phyloP scores from a whole-genome alignment of 1,284 basidiomycete genomes.

The Fistulinella staudtii region DNA sequence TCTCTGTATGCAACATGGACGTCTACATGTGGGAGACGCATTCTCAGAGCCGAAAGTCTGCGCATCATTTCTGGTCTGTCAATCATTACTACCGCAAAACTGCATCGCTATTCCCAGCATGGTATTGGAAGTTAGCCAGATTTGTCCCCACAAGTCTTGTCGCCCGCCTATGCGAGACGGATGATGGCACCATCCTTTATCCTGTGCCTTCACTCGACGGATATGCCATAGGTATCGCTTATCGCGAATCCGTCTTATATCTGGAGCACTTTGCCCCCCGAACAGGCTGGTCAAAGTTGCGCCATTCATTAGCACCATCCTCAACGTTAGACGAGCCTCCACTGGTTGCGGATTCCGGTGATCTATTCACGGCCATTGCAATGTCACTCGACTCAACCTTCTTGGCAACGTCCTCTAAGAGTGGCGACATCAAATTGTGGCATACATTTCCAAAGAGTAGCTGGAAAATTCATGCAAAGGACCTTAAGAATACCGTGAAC shows the following conservation, averaged over 20 bases:
- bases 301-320: conserved; percentile 1
- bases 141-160: conserved; percentile 8
- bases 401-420: conserved; percentile 8
- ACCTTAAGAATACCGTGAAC: not conserved
- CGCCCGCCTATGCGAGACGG: conserved; percentile 5
- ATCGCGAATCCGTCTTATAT: conserved; percentile 4
- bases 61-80: conserved; percentile 16
- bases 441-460: conserved; percentile 6
- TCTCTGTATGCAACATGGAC: conserved; percentile 13
- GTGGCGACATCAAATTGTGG: conserved; percentile 15
- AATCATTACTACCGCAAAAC: conserved; percentile 10
- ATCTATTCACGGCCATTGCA: conserved; percentile 2
- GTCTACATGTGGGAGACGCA: conserved; percentile 13
- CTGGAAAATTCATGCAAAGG: conserved; percentile 9
- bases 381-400: conserved; percentile 11
- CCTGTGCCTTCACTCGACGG: conserved; percentile 11
- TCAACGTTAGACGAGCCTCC: conserved; percentile 12
- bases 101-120: conserved; percentile 12
- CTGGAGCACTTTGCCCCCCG: conserved; percentile 2
- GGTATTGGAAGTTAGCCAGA: conserved; percentile 16
- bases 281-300: conserved; percentile 10
- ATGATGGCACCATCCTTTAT: conserved; percentile 9
- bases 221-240: conserved; percentile 4
- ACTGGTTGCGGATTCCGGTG: conserved; percentile 1
- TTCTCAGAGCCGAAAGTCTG: conserved; percentile 6